phyloP scores from a whole-genome alignment of 2,329 filamentous ascomycete species.

The Fusarium buxicola region DNA sequence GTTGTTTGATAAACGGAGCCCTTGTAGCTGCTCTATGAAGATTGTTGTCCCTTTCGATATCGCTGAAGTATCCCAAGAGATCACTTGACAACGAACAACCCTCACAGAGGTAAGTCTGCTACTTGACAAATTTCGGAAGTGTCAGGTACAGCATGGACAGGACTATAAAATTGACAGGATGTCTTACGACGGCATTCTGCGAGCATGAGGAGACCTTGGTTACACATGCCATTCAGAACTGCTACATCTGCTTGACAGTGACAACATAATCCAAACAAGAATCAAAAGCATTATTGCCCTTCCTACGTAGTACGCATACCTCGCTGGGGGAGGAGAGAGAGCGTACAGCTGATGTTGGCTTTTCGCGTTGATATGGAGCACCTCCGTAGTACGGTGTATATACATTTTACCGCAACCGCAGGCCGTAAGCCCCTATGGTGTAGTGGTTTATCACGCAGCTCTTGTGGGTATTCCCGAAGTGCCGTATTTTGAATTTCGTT shows the following conservation, averaged over 20 bases:
- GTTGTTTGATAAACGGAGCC: neutral
- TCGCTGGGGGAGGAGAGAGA: too few species aligned
- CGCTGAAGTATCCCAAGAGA: neutral
- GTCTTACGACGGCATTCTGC: too few species aligned
- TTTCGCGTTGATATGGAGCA: fast-evolving
- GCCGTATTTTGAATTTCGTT: neutral
- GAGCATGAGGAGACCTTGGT: too few species aligned
- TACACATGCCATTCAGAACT: too few species aligned
- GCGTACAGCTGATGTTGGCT: too few species aligned
- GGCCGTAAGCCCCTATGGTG: constrained; percentile 35
- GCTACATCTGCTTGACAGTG: too few species aligned
- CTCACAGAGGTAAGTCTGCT: neutral
- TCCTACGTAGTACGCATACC: too few species aligned
- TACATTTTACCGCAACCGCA: neutral
- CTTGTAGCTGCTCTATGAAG: neutral
- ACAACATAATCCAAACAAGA: too few species aligned
- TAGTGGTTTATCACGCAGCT: constrained; percentile 40
- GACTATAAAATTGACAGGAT: too few species aligned
- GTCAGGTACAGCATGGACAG: too few species aligned
- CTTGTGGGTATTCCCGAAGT: constrained; percentile 1
- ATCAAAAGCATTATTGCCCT: too few species aligned
- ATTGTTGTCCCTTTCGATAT: neutral
- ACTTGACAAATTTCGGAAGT: neutral
- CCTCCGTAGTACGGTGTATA: neutral
- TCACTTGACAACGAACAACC: neutral